Evolutionary conservation across 202 grass and related monocot species (phyloP).

Genomic region (Saccharum hybrid): DNA sequence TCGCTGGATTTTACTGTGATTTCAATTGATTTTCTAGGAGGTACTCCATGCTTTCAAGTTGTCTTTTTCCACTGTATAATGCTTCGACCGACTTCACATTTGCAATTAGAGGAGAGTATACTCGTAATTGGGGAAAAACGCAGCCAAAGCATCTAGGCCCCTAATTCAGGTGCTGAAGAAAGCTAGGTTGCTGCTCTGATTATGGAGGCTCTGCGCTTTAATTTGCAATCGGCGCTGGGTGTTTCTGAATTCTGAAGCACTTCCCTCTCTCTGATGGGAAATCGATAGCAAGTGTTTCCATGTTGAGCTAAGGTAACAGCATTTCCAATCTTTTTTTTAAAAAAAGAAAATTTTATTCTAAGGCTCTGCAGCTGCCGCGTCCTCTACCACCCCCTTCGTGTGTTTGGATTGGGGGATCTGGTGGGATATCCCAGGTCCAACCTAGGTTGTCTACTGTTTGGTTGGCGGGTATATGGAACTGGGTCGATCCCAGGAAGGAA

Average conservation of each 20-base stretch:
- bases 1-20: constrained; percentile 16
- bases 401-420: no score
- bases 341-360: no score
- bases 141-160: background rate
- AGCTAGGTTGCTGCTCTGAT: background rate
- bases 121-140: background rate
- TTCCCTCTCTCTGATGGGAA: background rate
- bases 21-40: background rate
- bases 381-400: no score
- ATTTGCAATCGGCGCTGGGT: background rate
- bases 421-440: no score
- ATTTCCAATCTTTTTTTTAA: no score
- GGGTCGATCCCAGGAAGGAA: no score
- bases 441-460: no score
- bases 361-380: no score
- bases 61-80: background rate
- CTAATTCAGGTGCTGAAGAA: no score
- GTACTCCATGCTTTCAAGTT: background rate
- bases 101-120: background rate
- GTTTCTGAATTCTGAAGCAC: background rate
- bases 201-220: background rate
- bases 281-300: background rate
- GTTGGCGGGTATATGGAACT: no score
- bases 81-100: background rate
- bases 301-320: no score